Conservation (phyloP, 345 rosid genomes). For the Barbarea vulgaris region DNA sequence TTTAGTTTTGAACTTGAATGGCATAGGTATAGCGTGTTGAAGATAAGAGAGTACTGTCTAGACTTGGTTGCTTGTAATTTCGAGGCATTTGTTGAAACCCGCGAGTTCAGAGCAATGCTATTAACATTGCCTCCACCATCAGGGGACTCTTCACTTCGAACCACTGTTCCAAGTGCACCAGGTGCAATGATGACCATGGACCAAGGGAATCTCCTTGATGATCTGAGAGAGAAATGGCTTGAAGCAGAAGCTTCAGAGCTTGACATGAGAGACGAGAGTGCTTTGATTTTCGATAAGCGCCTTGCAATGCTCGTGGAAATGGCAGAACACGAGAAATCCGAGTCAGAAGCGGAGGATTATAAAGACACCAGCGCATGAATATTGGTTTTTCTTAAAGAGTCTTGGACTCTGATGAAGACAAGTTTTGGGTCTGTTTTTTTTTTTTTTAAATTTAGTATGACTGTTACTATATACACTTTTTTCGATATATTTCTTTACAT, state of each 20-base stretch:
- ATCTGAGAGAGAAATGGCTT: slow-evolving; percentile 96
- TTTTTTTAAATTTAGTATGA: neutral
- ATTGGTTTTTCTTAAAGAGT: neutral
- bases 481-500: slow-evolving; percentile 3
- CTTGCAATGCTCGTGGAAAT: slow-evolving; percentile 81
- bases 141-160: slow-evolving; percentile 87
- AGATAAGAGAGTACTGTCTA: slow-evolving; percentile 87
- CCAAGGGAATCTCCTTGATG: slow-evolving; percentile 87
- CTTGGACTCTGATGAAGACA: neutral
- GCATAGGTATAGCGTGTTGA: slow-evolving; percentile 85
- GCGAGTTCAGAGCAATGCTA: slow-evolving; percentile 85
- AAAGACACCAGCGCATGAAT: slow-evolving; percentile 38
- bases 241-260: slow-evolving; percentile 97
- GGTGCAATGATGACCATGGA: slow-evolving; percentile 69
- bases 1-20: slow-evolving; percentile 8
- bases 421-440: slow-evolving; percentile 16
- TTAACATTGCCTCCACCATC: slow-evolving; percentile 92
- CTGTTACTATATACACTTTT: neutral
- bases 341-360: slow-evolving; percentile 25
- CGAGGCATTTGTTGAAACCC: slow-evolving; percentile 83
- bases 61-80: slow-evolving; percentile 84
- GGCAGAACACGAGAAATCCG: slow-evolving; percentile 67
- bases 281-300: slow-evolving; percentile 81
- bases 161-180: slow-evolving; percentile 89
- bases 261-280: slow-evolving; percentile 96